Evolutionary conservation across 169 alveolate genomes (phyloP), one percentile per base, ranked within the genome.

Genomic region (Toxoplasma gondii): DNA sequence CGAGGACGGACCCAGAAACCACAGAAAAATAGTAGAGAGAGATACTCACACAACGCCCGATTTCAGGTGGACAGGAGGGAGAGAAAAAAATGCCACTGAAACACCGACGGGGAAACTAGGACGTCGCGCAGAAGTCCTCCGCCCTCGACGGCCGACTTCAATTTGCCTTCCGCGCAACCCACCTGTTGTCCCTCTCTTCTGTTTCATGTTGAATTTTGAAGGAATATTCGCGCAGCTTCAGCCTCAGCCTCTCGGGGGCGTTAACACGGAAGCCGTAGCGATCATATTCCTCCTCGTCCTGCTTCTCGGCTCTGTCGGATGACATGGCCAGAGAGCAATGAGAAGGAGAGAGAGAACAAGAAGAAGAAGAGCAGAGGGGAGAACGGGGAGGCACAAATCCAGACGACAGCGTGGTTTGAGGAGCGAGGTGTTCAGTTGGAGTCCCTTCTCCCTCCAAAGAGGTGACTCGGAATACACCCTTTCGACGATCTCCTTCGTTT

Each of bases 311-410:
- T 36, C 19, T 49, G 31, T 39, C 90, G 22, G n/a, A 2, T 36
- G 53, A 22, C 16, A 49, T 7, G n/a, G 5, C 41, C 24, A 43
- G 10, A 7, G 90, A 82, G 39, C 5, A 41, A 36, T 64, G 41
- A 82, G 90, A 80, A 12, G 24, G 53, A 7, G 88, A 82, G 90
- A 39, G 64, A 82, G 90, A 82, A 38, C 54, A 29, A 67, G 27
- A 22, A 24, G 64, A 44, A 31, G 41, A 82, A 43, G 86, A 31
- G 86, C 44, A 43, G 36, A 39, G 41, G 64, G 41, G 36, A 43
- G 69, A 74, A 12, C 44, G n/a, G 39, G 84, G n/a, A 17, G 43
- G 67, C 67, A 53, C 27, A 9, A 53, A 9, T 9, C 19, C 74
- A 16, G 74, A 16, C 34, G 74, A 16, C 31, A 31, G 5, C 74